Conservation (phyloP, 139 green algal genomes). For the Microglena sp. region DNA sequence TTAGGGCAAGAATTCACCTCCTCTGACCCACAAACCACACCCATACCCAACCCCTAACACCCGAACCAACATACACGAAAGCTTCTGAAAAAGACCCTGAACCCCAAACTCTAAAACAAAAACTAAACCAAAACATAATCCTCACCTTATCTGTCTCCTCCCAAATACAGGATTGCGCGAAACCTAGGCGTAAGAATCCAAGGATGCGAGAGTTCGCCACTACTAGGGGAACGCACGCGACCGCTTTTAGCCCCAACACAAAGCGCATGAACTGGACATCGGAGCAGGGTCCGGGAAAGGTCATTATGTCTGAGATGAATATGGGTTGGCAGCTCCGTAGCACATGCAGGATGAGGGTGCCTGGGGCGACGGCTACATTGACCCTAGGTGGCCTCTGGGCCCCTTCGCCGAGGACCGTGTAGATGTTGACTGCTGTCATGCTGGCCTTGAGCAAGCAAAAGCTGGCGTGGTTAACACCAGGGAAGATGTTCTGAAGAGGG, state of each 20-base stretch:
- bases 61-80: no score
- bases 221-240: conserved; percentile 29
- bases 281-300: conserved; percentile 25
- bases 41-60: no score
- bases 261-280: conserved; percentile 35
- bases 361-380: conserved; percentile 24
- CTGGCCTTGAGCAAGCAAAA: conserved; percentile 31
- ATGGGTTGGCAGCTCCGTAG: conserved; percentile 26
- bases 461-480: conserved; percentile 21
- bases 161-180: conserved; percentile 18
- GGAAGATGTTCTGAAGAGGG: conserved; percentile 12
- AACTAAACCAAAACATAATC: no score
- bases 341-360: conserved; percentile 30
- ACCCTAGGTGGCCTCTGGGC: conserved; percentile 12
- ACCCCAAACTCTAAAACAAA: no score
- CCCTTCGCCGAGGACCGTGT: conserved; percentile 28
- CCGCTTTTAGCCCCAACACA: conserved; percentile 18
- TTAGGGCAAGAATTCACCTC: conserved; percentile 29
- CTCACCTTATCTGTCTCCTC: conserved; percentile 25
- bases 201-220: conserved; percentile 17
- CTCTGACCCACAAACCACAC: no score
- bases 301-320: conserved; percentile 22
- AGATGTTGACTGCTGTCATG: conserved; percentile 29
- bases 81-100: no score
- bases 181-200: conserved; percentile 32